Evolutionary conservation across 192 early-diverging fungal genomes (phyloP).

Genomic region (Oehlia diaphana): DNA sequence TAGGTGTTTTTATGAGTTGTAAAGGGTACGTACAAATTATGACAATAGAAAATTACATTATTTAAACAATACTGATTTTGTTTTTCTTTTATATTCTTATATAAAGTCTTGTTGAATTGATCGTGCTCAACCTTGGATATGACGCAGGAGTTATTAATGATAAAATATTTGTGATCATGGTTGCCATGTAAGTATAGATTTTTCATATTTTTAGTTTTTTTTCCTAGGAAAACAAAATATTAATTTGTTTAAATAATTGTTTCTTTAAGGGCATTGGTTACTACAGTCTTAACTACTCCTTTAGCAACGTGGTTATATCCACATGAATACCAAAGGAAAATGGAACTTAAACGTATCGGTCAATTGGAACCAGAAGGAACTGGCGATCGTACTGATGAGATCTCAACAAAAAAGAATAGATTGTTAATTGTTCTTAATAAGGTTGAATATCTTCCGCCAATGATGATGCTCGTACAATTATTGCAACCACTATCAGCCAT

Average conservation of each 20-base stretch:
- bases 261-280: constrained; percentile 78
- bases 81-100: constrained; percentile 25
- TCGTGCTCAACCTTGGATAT: constrained; percentile 92
- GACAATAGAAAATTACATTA: background rate
- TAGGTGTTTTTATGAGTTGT: constrained; percentile 94
- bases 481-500: constrained; percentile 18
- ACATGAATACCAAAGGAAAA: constrained; percentile 53
- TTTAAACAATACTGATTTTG: background rate
- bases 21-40: constrained; percentile 60
- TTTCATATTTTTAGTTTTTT: background rate
- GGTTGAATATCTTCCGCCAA: constrained; percentile 43
- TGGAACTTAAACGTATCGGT: background rate
- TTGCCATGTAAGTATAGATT: constrained; percentile 42
- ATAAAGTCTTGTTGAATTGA: constrained; percentile 84
- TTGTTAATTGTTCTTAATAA: constrained; percentile 43
- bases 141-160: constrained; percentile 79
- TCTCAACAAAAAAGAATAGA: constrained; percentile 29
- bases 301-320: constrained; percentile 75
- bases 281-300: constrained; percentile 89
- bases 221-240: background rate
- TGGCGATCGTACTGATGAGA: background rate
- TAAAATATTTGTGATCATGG: constrained; percentile 55
- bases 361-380: background rate
- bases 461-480: constrained; percentile 45
- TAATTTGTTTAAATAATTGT: background rate